Evolutionary conservation across 352 stramenopile genomes (phyloP).

Genomic region (Phytopythium oedochilum): DNA sequence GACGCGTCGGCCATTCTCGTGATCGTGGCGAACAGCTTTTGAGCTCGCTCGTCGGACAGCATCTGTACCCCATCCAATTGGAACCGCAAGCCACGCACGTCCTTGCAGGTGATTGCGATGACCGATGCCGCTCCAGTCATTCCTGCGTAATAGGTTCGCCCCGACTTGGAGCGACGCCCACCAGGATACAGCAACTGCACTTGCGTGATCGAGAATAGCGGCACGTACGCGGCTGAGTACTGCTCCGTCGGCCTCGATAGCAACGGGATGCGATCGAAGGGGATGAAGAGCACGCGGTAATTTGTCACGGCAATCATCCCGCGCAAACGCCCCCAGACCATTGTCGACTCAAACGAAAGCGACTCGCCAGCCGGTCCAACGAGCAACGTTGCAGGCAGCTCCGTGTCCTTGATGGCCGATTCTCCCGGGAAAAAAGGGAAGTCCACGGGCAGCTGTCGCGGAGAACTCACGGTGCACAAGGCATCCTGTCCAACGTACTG

Average conservation of each 20-base stretch:
- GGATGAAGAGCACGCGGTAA: conserved; percentile 71
- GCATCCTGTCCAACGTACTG: neutral
- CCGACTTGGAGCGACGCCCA: conserved; percentile 49
- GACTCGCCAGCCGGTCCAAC: conserved; percentile 52
- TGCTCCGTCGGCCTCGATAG: conserved; percentile 30
- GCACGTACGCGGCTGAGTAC: conserved; percentile 57
- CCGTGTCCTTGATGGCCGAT: conserved; percentile 27
- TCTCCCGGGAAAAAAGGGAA: conserved; percentile 39
- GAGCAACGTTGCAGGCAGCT: conserved; percentile 51
- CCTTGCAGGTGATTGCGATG: conserved; percentile 73
- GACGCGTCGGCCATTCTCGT: conserved; percentile 45
- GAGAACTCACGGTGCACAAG: neutral
- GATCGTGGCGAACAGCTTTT: conserved; percentile 46
- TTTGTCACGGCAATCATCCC: conserved; percentile 69
- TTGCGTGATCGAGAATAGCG: conserved; percentile 65
- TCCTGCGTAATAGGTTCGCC: conserved; percentile 42
- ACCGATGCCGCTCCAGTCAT: conserved; percentile 37
- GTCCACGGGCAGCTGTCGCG: conserved; percentile 12
- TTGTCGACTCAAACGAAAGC: conserved; percentile 38
- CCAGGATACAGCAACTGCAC: conserved; percentile 55
- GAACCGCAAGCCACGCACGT: conserved; percentile 66
- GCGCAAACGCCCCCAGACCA: conserved; percentile 60
- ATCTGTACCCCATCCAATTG: conserved; percentile 47
- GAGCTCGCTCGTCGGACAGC: conserved; percentile 46
- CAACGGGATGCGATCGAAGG: conserved; percentile 44